Conservation (phyloP, 176 grass and related monocot species). For the Phragmites australis region DNA sequence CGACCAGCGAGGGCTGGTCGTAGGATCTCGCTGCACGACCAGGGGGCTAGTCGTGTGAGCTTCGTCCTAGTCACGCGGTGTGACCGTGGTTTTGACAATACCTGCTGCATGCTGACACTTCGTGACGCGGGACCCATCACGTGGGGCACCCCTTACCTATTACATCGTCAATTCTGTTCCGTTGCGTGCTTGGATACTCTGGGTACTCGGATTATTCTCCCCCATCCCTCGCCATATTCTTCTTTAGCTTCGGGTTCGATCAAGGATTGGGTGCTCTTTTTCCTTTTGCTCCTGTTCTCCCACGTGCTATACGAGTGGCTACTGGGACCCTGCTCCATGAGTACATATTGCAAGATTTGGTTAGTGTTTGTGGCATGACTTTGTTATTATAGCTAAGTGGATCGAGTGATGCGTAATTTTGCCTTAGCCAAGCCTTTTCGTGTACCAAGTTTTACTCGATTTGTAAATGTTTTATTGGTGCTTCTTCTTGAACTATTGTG, state of each 20-base stretch:
- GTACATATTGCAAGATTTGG: not conserved
- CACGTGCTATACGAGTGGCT: no score
- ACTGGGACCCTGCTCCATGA: no score
- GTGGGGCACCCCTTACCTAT: no score
- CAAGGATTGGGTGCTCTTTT: not conserved
- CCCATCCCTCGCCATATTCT: not conserved
- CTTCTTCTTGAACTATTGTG: not conserved
- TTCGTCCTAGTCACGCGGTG: no score
- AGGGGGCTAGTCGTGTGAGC: no score
- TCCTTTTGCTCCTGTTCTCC: not conserved
- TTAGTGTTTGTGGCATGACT: not conserved
- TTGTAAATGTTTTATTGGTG: not conserved
- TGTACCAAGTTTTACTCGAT: not conserved
- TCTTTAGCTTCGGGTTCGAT: not conserved
- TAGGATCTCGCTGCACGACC: no score
- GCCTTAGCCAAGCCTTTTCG: not conserved
- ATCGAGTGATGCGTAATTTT: slow-evolving; percentile 13
- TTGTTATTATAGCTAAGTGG: not conserved
- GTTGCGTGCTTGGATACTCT: not conserved
- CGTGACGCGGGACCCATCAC: no score
- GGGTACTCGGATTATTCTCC: not conserved
- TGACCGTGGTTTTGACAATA: no score
- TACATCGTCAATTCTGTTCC: no score
- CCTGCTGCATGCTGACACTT: no score
- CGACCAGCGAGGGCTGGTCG: no score